Percentiles rank a stretch among this genome's conserved stretches.
Conservation (phyloP, 352 stramenopile genomes). For the Globisporangium barbulae region DNA sequence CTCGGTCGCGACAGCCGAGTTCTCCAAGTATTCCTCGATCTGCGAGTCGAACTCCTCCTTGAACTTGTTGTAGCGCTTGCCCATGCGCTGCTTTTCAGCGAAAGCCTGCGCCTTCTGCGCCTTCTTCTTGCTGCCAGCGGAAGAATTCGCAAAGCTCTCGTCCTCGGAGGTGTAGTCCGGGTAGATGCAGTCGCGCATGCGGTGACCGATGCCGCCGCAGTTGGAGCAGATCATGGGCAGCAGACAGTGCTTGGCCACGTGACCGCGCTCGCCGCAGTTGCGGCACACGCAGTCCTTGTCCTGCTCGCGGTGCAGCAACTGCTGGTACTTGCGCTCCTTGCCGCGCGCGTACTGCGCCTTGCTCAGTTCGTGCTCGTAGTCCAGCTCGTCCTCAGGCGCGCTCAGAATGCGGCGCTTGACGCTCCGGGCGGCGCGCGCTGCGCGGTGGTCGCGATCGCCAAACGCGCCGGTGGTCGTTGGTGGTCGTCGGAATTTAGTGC, state of each 20-base stretch:
- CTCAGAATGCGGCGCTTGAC: slow-evolving; percentile 24
- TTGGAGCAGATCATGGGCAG: slow-evolving; percentile 76
- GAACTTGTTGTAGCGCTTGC: slow-evolving; percentile 47
- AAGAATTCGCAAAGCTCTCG: not conserved
- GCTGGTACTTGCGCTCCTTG: slow-evolving; percentile 61
- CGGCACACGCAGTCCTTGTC: slow-evolving; percentile 64
- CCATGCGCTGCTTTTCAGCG: slow-evolving; percentile 31
- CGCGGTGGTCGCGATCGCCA: slow-evolving; percentile 8
- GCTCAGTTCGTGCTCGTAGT: slow-evolving; percentile 74
- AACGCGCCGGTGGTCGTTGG: not conserved
- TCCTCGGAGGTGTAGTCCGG: slow-evolving; percentile 25
- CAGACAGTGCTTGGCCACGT: slow-evolving; percentile 65
- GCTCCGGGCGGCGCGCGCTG: slow-evolving; percentile 7
- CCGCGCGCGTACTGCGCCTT: slow-evolving; percentile 31
- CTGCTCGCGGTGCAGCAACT: slow-evolving; percentile 48
- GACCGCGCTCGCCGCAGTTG: slow-evolving; percentile 75
- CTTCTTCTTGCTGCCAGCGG: not conserved
- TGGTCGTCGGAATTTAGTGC: not conserved
- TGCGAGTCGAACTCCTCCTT: slow-evolving; percentile 57
- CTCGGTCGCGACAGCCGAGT: slow-evolving; percentile 15
- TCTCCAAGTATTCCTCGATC: slow-evolving; percentile 57
- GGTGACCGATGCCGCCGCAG: slow-evolving; percentile 71
- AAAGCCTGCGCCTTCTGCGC: slow-evolving; percentile 17
- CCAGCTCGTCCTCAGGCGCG: slow-evolving; percentile 37
- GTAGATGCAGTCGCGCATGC: slow-evolving; percentile 43